phyloP scores from a whole-genome alignment of 2,329 filamentous ascomycete genomes.

The Trichoderma atroviride region DNA sequence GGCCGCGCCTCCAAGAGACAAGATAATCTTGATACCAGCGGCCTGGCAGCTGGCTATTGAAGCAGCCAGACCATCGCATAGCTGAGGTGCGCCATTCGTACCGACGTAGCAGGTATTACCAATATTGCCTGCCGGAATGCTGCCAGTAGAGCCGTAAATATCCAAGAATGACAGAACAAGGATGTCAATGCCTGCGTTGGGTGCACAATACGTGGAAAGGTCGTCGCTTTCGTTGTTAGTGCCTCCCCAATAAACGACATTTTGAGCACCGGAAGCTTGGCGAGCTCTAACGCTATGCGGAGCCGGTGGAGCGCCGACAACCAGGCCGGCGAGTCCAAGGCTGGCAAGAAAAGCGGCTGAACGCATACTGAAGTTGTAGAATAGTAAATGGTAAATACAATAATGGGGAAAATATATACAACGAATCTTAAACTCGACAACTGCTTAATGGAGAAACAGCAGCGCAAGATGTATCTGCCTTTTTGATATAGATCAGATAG shows the following conservation, averaged over 20 bases:
- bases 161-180: conserved; percentile 48
- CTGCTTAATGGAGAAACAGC: neutral
- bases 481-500: neutral
- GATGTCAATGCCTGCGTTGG: conserved; percentile 45
- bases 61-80: conserved; percentile 43
- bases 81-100: neutral
- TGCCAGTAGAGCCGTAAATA: conserved; percentile 40
- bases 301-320: conserved; percentile 21
- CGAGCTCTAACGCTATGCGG: conserved; percentile 8
- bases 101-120: conserved; percentile 43
- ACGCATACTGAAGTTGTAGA: neutral
- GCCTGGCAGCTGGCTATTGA: conserved; percentile 48
- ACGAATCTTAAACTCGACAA: neutral
- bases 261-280: conserved; percentile 36
- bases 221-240: conserved; percentile 41
- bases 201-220: conserved; percentile 42
- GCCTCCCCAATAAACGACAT: conserved; percentile 38
- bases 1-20: conserved; percentile 48
- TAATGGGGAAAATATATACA: neutral
- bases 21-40: conserved; percentile 48
- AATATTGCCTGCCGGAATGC: conserved; percentile 44
- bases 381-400: neutral
- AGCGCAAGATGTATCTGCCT: neutral
- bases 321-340: conserved; percentile 21
- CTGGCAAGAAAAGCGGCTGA: neutral